Conservation (phyloP, 441 rosid species). For the Dalechampia spathulata region DNA sequence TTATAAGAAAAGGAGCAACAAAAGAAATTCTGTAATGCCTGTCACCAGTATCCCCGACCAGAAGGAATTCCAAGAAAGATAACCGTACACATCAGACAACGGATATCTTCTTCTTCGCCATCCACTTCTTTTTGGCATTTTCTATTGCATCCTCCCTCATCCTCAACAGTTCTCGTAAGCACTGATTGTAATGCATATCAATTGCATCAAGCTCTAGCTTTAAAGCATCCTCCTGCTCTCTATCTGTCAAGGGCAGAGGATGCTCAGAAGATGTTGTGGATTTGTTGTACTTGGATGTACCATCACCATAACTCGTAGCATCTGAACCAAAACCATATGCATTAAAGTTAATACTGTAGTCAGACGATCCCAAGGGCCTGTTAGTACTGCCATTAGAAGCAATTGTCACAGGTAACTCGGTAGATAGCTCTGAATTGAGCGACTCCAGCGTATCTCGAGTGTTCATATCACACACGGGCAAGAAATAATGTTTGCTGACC, state of each 20-base stretch:
- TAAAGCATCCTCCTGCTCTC: slow-evolving; percentile 30
- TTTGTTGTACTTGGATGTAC: slow-evolving; percentile 4
- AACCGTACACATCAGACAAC: slow-evolving; percentile 12
- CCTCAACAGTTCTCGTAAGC: slow-evolving; percentile 45
- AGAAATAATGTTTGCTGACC: slow-evolving; percentile 15
- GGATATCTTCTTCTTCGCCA: slow-evolving; percentile 26
- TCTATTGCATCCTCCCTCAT: slow-evolving; percentile 57
- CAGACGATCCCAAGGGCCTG: slow-evolving; percentile 24
- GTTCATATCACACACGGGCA: slow-evolving; percentile 11
- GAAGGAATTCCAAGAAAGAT: neutral
- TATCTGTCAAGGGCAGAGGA: slow-evolving; percentile 21
- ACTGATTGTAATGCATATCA: slow-evolving; percentile 38
- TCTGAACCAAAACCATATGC: slow-evolving; percentile 9
- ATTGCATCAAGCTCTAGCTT: slow-evolving; percentile 41
- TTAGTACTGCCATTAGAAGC: slow-evolving; percentile 18
- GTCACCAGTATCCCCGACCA: slow-evolving; percentile 4
- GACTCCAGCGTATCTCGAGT: slow-evolving; percentile 26
- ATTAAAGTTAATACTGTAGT: slow-evolving; percentile 10
- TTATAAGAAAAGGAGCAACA: neutral
- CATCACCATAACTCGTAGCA: slow-evolving; percentile 14
- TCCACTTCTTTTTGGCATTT: slow-evolving; percentile 49
- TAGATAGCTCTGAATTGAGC: slow-evolving; percentile 30
- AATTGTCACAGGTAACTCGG: slow-evolving; percentile 26
- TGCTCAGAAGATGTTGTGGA: slow-evolving; percentile 16
- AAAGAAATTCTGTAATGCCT: neutral